Evolutionary conservation across 1,139 yeast genomes (phyloP).

Genomic region (Suhomyces taliae): DNA sequence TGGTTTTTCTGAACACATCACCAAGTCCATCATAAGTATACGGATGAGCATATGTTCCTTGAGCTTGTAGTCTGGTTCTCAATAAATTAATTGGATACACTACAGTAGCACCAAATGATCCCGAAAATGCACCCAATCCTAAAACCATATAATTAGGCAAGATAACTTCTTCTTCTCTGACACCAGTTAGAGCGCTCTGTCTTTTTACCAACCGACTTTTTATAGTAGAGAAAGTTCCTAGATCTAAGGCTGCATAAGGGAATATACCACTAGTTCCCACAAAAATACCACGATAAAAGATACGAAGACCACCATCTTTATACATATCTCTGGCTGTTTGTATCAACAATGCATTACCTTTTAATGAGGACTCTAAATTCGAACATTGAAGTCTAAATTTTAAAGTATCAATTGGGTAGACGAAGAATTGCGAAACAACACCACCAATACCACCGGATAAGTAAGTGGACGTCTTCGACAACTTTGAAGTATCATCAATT

Average conservation of each 20-base stretch:
- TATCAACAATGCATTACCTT: conserved; percentile 61
- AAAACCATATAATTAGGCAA: conserved; percentile 79
- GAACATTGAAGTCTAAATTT: conserved; percentile 85
- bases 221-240: conserved; percentile 88
- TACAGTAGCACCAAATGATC: conserved; percentile 91
- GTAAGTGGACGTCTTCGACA: conserved; percentile 79
- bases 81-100: conserved; percentile 90
- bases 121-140: conserved; percentile 91
- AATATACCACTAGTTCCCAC: conserved; percentile 93
- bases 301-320: conserved; percentile 70
- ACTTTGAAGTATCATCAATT: conserved; percentile 64
- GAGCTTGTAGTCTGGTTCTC: conserved; percentile 94
- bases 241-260: conserved; percentile 94
- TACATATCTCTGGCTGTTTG: conserved; percentile 77
- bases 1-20: conserved; percentile 77
- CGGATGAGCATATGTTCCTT: conserved; percentile 96
- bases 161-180: conserved; percentile 63
- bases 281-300: conserved; percentile 82
- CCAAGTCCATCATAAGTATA: conserved; percentile 76
- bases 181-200: conserved; percentile 54
- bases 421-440: conserved; percentile 85
- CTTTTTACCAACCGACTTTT: conserved; percentile 71
- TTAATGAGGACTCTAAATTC: conserved; percentile 55
- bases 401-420: conserved; percentile 94
- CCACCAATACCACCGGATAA: conserved; percentile 97